Base-by-base conservation (phyloP, 2,329 filamentous ascomycete genomes). In the Aspergillus arachidicola region DNA sequence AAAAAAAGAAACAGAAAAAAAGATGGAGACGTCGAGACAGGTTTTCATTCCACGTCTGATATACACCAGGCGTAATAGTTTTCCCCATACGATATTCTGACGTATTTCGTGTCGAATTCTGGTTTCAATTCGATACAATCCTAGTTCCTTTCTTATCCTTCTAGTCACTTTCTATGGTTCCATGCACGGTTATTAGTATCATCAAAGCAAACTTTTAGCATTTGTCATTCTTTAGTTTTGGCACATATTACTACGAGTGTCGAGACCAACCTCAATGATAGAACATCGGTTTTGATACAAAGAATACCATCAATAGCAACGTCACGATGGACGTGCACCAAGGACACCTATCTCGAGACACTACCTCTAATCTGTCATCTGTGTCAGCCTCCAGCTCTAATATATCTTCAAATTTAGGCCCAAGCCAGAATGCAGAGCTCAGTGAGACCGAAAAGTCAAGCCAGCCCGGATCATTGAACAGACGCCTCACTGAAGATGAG, bases 401-500 rank as follows among this genome's bases (percentile, higher is more conserved):
- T 9, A 7, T 26, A 50, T 30, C 51, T 50, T 57, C 34, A n/a
- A 14, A n/a, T 32, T 11, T 4, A 51, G 6, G 48, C 7, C 16
- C 19, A 32, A 3, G 2, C 28, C 48, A 32, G 48, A 30, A 32
- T 51, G 21, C 28, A 32, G 28, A 21, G 19, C 12, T 21, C 2
- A 46, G 14, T 46, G 38, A 21, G 28, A 16, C 6, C 23, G n/a
- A n/a, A 45, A 10, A 43, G 55, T 50, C 54, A 60, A 38, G 30
- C 16, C 19, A 21, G 26, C 19, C 51, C 14, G 28, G 32, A 26
- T 55, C 48, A 14, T 38, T 58, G 46, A 30, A n/a, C 14, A 43
- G 58, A 34, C 58, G 60, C 2, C 32, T 67, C n/a, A 64, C 63
- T 4, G 64, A 74, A 6, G 59, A 69, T 54, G 61, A 66, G 0